Evolutionary conservation across 2,329 filamentous ascomycete genomes (phyloP).

Genomic region (Salinomyces thailandicus): DNA sequence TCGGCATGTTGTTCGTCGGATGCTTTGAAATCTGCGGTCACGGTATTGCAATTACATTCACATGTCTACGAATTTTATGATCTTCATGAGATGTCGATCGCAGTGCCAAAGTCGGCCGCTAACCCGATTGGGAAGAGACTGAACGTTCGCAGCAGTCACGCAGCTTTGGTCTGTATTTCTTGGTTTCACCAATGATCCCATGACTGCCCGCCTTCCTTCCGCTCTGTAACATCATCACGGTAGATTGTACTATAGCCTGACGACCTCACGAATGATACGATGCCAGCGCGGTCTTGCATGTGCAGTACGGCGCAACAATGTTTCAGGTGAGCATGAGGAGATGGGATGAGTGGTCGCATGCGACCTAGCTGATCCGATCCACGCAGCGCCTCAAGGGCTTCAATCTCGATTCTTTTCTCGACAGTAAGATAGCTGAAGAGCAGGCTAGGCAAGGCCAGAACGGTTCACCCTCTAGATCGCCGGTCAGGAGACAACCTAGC

Average conservation of each 20-base stretch:
- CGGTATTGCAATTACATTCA: too few species aligned
- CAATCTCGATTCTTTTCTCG: constrained; percentile 28
- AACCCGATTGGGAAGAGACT: too few species aligned
- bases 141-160: too few species aligned
- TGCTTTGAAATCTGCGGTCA: too few species aligned
- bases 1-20: constrained; percentile 39
- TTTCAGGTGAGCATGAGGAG: constrained; percentile 9
- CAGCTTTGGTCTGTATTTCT: too few species aligned
- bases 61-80: too few species aligned
- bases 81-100: too few species aligned
- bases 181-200: constrained; percentile 1
- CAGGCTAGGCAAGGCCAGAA: constrained; percentile 59
- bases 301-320: constrained; percentile 16
- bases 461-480: constrained; percentile 33
- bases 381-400: constrained; percentile 26
- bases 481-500: constrained; percentile 30
- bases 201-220: neutral
- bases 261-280: constrained; percentile 3
- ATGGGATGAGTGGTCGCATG: neutral
- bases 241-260: constrained; percentile 1
- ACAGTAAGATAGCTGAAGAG: constrained; percentile 72
- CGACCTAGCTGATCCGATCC: neutral
- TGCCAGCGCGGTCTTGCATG: constrained; percentile 1
- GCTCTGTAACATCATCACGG: neutral
- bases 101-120: too few species aligned